A percentile compares a stretch with the other conserved stretches of the same genome.
Evolutionary conservation across 1,139 yeast genomes (phyloP).

Genomic region (Candida dubliniensis): DNA sequence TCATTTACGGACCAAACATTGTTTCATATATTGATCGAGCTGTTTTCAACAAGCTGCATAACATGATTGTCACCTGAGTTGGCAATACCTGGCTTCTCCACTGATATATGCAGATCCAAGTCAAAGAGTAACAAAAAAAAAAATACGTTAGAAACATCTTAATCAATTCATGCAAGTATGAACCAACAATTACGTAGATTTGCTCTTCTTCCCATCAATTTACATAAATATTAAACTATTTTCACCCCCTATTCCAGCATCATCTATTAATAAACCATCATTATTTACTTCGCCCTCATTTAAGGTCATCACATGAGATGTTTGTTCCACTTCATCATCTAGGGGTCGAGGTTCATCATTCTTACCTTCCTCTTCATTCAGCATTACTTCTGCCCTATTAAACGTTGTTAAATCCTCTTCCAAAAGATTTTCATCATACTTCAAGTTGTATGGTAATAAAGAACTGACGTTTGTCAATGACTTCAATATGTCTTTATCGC

Average conservation of each 20-base stretch:
- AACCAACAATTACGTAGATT: neutral
- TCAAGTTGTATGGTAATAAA: slow-evolving; percentile 34
- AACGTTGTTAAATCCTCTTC: slow-evolving; percentile 26
- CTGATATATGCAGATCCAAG: too few species aligned
- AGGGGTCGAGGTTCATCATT: neutral
- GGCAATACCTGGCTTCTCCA: too few species aligned
- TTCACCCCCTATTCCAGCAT: slow-evolving; percentile 19
- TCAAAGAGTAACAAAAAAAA: neutral
- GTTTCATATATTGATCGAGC: too few species aligned
- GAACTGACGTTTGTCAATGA: slow-evolving; percentile 23
- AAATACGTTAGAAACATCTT: neutral
- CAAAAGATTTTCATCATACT: slow-evolving; percentile 24
- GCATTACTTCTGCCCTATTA: neutral
- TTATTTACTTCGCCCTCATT: neutral
- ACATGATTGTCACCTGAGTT: too few species aligned
- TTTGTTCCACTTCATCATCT: neutral
- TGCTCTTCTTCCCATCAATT: neutral
- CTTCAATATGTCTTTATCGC: slow-evolving; percentile 15
- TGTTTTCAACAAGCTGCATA: too few species aligned
- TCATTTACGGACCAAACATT: too few species aligned
- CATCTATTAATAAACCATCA: slow-evolving; percentile 5
- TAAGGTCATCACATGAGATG: neutral
- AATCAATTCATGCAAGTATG: neutral
- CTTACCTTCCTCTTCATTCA: neutral
- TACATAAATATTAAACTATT: slow-evolving; percentile 9